phyloP scores from a whole-genome alignment of 2,329 filamentous ascomycete species.

The Drechslera avenae region DNA sequence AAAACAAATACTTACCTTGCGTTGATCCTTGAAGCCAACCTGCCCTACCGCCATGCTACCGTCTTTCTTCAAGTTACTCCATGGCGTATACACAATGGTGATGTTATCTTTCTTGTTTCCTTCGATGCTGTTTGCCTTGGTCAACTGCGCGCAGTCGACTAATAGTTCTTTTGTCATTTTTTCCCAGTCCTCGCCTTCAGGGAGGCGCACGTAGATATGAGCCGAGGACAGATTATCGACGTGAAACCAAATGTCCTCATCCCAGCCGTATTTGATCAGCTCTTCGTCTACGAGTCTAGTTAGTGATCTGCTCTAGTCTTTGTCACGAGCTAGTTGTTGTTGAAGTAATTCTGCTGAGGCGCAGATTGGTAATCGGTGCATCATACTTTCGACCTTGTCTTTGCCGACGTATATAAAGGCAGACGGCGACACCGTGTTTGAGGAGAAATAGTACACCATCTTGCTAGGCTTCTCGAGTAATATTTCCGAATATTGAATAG shows the following conservation, averaged over 20 bases:
- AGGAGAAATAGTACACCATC: conserved; percentile 98
- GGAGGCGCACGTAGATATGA: conserved; percentile 90
- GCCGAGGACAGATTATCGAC: conserved; percentile 96
- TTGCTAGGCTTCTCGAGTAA: conserved; percentile 1
- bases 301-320: not conserved
- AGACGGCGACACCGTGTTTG: conserved; percentile 77
- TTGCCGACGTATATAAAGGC: conserved; percentile 96
- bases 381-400: conserved; percentile 96
- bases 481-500: not conserved
- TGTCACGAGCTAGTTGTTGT: no score
- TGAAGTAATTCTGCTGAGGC: no score
- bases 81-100: conserved; percentile 95
- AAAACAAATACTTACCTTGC: conserved; percentile 57
- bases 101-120: conserved; percentile 99
- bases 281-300: conserved; percentile 76
- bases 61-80: conserved; percentile 94
- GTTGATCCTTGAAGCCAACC: conserved; percentile 89
- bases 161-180: conserved; percentile 74
- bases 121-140: conserved; percentile 98
- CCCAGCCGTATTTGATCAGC: conserved; percentile 90
- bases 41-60: conserved; percentile 95
- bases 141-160: conserved; percentile 91
- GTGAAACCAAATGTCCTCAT: conserved; percentile 98
- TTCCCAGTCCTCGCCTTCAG: conserved; percentile 82
- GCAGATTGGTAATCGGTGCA: not conserved